These are phyloP conservation scores for Citrus trifoliata DNA, from an alignment of 345 rosid species.

Conservation along the genomic window DNA sequence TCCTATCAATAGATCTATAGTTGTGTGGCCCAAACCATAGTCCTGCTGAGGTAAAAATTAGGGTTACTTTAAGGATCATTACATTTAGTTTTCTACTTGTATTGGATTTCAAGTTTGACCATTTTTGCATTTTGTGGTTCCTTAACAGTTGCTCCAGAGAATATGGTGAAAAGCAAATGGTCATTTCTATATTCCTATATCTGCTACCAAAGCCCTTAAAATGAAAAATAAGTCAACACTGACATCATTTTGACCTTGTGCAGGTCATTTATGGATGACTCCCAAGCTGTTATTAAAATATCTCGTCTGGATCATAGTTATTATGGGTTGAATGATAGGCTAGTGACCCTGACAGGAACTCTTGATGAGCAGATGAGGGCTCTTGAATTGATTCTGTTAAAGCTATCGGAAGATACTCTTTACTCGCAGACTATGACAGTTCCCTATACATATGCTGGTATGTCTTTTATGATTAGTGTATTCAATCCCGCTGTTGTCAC, in stretches of 20 bases:
- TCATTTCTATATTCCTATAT: not conserved
- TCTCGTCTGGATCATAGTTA: slow-evolving; percentile 85
- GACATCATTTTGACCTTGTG: slow-evolving; percentile 20
- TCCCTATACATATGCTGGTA: slow-evolving; percentile 94
- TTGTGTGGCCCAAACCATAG: not conserved
- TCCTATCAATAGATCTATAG: not conserved
- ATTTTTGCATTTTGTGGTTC: not conserved
- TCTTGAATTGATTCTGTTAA: slow-evolving; percentile 75
- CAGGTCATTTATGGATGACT: slow-evolving; percentile 97
- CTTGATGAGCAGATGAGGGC: slow-evolving; percentile 94
- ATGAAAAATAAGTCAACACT: slow-evolving; percentile 10
- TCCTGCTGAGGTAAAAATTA: not conserved
- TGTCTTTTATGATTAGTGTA: slow-evolving; percentile 24
- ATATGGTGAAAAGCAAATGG: slow-evolving; percentile 2
- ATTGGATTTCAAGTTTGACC: not conserved
- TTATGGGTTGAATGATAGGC: slow-evolving; percentile 89
- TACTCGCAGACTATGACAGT: slow-evolving; percentile 75
- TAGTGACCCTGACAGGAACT: slow-evolving; percentile 83
- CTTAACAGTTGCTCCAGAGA: not conserved
- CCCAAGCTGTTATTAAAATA: slow-evolving; percentile 94
- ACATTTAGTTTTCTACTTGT: not conserved
- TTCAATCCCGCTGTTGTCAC: not conserved
- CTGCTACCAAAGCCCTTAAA: not conserved
- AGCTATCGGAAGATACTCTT: slow-evolving; percentile 83
- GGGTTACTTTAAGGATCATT: not conserved